Percentiles rank a stretch among this genome's conserved stretches.
Conservation (phyloP, 116 monocot genomes). For the Phalaenopsis hybrid region DNA sequence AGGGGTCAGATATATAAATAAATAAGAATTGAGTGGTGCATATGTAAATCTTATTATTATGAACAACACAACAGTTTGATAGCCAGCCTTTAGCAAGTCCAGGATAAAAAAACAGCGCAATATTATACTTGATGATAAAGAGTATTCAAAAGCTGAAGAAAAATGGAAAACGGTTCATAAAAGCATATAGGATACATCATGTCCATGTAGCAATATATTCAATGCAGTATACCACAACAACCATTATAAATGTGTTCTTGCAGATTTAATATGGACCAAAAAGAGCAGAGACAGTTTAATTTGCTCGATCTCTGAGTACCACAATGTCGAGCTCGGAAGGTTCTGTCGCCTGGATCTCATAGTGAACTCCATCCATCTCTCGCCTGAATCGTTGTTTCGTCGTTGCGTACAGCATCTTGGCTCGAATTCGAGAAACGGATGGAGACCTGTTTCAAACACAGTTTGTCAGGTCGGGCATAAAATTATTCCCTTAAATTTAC, state of each 20-base stretch:
- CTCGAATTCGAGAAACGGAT: conserved; percentile 39
- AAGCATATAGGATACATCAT: neutral
- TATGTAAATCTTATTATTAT: no score
- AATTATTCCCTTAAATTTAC: no score
- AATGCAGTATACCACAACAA: neutral
- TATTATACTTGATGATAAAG: no score
- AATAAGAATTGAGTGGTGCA: no score
- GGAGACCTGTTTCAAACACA: conserved; percentile 21
- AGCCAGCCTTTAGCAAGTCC: no score
- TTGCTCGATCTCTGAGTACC: conserved; percentile 42
- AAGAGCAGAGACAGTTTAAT: conserved; percentile 11
- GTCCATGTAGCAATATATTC: neutral
- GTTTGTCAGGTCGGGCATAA: neutral
- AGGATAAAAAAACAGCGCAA: no score
- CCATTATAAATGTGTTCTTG: no score
- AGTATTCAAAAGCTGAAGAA: no score
- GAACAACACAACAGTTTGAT: no score
- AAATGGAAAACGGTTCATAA: neutral
- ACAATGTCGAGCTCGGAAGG: conserved; percentile 39
- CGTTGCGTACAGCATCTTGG: conserved; percentile 54
- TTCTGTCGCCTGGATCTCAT: conserved; percentile 51
- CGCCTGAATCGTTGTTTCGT: conserved; percentile 38
- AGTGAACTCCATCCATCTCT: conserved; percentile 45
- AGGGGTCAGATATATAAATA: no score
- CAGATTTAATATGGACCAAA: neutral